These are phyloP conservation scores for Penicillium crystallinum DNA, from an alignment of 495 filamentous ascomycete species.

Conservation along the genomic window DNA sequence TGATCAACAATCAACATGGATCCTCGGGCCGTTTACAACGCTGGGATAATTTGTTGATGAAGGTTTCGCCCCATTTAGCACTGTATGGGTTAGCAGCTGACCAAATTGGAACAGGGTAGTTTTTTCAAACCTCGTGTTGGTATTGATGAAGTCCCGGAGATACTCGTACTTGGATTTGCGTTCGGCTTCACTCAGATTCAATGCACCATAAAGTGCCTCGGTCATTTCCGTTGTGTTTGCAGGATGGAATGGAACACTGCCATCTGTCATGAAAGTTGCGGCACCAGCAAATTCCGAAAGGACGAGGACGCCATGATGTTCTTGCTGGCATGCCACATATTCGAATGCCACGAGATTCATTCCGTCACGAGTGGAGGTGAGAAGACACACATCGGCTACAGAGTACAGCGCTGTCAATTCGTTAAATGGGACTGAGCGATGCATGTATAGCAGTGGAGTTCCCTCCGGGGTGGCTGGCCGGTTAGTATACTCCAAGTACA, in stretches of 20 bases:
- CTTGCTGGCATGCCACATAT: constrained; percentile 84
- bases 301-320: constrained; percentile 82
- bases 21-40: constrained; percentile 7
- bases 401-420: constrained; percentile 92
- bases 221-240: constrained; percentile 88
- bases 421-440: constrained; percentile 81
- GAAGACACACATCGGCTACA: constrained; percentile 82
- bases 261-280: constrained; percentile 72
- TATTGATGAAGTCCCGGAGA: constrained; percentile 77
- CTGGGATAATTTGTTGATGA: constrained; percentile 27
- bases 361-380: constrained; percentile 87
- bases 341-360: constrained; percentile 98
- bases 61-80: constrained; percentile 36
- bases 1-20: constrained; percentile 3
- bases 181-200: constrained; percentile 78
- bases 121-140: constrained; percentile 69
- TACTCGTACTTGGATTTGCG: constrained; percentile 72
- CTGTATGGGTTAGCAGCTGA: constrained; percentile 13
- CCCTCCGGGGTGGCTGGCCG: constrained; percentile 72
- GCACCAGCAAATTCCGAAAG: constrained; percentile 91
- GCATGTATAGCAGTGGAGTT: constrained; percentile 90
- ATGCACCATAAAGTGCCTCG: constrained; percentile 74
- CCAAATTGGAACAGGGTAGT: neutral
- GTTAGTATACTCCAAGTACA: constrained; percentile 1
- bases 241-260: constrained; percentile 82